A percentile compares a stretch with the other conserved stretches of the same genome.
These are phyloP conservation scores for Begonia fuchsioides DNA, from an alignment of 306 rosid genomes.

Conservation along the genomic window DNA sequence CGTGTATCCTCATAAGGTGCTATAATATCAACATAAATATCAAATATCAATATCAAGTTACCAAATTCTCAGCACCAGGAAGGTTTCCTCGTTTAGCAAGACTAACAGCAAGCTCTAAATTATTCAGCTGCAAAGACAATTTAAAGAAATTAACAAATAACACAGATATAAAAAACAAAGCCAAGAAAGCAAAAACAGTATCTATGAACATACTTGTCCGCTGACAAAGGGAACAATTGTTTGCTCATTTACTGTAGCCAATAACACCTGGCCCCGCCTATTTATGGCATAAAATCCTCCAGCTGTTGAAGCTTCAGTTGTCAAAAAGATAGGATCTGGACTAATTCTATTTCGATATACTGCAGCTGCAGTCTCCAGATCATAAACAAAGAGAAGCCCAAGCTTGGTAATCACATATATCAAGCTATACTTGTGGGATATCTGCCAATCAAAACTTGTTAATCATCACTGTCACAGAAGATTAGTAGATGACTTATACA, in stretches of 20 bases:
- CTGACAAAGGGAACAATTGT: conserved; percentile 90
- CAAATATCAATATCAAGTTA: conserved; percentile 12
- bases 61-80: conserved; percentile 99
- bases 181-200: conserved; percentile 6
- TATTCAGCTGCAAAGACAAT: conserved; percentile 50
- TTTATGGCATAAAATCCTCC: conserved; percentile 95
- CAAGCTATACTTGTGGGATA: conserved; percentile 88
- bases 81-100: conserved; percentile 98
- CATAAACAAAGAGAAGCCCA: conserved; percentile 95
- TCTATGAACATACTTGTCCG: conserved; percentile 53
- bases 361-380: conserved; percentile 95
- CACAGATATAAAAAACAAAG: neutral
- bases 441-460: conserved; percentile 32
- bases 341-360: conserved; percentile 97
- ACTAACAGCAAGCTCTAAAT: conserved; percentile 96
- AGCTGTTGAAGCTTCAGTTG: conserved; percentile 78
- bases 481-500: conserved; percentile 11
- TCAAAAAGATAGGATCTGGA: conserved; percentile 97
- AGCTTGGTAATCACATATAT: conserved; percentile 97
- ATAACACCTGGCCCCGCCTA: conserved; percentile 93
- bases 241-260: conserved; percentile 96
- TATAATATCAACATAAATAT: too few species aligned
- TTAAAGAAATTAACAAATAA: neutral
- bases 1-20: too few species aligned
- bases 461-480: conserved; percentile 5